Conservation (phyloP, 1,284 basidiomycete genomes). For the Trametes hirsuta region DNA sequence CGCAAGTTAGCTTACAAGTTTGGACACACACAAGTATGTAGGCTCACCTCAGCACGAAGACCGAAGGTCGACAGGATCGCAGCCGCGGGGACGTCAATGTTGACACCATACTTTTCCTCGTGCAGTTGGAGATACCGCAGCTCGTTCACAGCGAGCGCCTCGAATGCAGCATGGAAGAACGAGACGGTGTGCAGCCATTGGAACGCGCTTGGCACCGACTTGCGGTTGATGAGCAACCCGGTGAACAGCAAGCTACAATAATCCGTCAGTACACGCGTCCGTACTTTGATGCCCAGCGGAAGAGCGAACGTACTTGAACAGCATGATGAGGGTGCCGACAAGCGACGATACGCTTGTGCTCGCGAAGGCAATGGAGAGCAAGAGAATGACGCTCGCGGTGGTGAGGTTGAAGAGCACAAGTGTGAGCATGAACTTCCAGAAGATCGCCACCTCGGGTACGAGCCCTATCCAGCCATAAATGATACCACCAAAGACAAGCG, state of each 20-base stretch:
- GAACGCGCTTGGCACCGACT: conserved; percentile 73
- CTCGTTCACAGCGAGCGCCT: conserved; percentile 95
- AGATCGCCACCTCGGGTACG: conserved; percentile 84
- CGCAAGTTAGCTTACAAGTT: background rate
- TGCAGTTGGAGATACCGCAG: conserved; percentile 91
- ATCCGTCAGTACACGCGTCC: background rate
- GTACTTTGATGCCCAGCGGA: no score
- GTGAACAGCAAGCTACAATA: conserved; percentile 87
- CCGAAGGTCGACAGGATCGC: conserved; percentile 91
- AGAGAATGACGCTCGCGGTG: conserved; percentile 88
- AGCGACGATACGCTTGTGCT: conserved; percentile 90
- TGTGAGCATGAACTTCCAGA: conserved; percentile 98
- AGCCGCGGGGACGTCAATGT: conserved; percentile 92
- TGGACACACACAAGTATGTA: background rate
- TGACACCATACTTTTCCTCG: conserved; percentile 90
- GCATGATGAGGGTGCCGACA: conserved; percentile 93
- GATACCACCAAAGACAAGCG: conserved; percentile 92
- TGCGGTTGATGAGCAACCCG: conserved; percentile 92
- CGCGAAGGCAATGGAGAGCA: conserved; percentile 87
- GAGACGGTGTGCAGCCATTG: conserved; percentile 90
- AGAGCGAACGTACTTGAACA: conserved; percentile 83
- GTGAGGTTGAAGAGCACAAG: conserved; percentile 95
- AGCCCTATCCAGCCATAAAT: conserved; percentile 94
- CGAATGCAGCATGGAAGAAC: conserved; percentile 99
- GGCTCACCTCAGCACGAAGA: conserved; percentile 75